These are phyloP conservation scores for Eucalyptus decipiens DNA, from an alignment of 345 rosid genomes.

Conservation along the genomic window DNA sequence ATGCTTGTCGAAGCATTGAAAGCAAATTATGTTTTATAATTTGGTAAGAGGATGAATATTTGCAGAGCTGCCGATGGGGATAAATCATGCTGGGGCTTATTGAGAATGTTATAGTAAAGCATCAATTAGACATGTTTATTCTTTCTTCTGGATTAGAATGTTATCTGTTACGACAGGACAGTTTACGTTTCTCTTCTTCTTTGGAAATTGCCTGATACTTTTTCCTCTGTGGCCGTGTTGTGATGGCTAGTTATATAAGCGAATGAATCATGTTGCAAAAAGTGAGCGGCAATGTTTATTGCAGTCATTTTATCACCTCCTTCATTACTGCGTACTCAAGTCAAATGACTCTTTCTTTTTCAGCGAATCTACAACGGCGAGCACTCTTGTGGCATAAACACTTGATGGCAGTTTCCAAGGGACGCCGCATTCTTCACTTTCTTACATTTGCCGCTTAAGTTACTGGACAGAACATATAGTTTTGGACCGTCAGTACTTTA, in stretches of 20 bases:
- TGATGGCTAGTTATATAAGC: neutral
- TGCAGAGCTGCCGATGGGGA: neutral
- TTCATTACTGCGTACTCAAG: neutral
- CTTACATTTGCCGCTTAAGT: neutral
- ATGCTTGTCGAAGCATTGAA: neutral
- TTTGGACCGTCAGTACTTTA: neutral
- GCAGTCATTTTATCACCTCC: neutral
- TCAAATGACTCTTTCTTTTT: neutral
- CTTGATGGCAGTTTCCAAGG: neutral
- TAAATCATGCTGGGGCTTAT: neutral
- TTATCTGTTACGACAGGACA: neutral
- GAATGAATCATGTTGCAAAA: neutral
- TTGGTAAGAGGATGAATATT: neutral
- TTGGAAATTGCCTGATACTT: neutral
- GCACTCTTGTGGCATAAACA: constrained; percentile 53
- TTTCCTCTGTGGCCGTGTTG: neutral
- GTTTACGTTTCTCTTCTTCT: neutral
- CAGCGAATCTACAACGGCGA: constrained; percentile 47
- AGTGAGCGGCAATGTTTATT: neutral
- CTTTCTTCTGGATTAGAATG: neutral
- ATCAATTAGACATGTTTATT: neutral
- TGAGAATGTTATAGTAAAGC: neutral
- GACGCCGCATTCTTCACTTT: neutral
- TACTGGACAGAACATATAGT: neutral
- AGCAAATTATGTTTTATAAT: neutral